Percentiles rank a stretch among this genome's conserved stretches.
phyloP scores from a whole-genome alignment of 1,139 yeast genomes.

The Kurtzmaniella quercitrusa region DNA sequence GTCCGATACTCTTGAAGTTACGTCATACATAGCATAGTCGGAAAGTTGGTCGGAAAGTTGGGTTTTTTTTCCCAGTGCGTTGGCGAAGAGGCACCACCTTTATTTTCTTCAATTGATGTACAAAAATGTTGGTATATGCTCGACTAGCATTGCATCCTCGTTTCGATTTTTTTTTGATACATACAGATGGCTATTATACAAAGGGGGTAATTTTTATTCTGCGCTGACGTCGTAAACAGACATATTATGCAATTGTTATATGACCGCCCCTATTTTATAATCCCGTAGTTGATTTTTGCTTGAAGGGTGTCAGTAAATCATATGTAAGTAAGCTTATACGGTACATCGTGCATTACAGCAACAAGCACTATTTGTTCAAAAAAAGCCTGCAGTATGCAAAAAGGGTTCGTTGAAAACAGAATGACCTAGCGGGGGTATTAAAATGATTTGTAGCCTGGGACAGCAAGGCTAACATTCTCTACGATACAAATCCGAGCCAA shows the following conservation, averaged over 20 bases:
- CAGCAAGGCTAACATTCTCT: too few species aligned
- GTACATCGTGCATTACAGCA: neutral
- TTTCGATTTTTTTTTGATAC: neutral
- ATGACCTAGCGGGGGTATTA: neutral
- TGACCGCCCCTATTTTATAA: neutral
- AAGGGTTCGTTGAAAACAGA: neutral
- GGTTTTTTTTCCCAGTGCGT: neutral
- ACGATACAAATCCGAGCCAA: too few species aligned
- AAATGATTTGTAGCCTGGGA: neutral
- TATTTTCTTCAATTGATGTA: too few species aligned
- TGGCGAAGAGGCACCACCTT: neutral
- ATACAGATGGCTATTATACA: neutral
- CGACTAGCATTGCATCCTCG: neutral
- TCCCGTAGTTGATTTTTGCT: too few species aligned
- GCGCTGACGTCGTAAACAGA: neutral
- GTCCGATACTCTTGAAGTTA: too few species aligned
- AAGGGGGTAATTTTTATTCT: neutral
- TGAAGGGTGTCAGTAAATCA: too few species aligned
- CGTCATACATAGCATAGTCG: too few species aligned
- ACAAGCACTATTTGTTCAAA: neutral
- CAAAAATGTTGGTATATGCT: neutral
- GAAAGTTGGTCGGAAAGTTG: too few species aligned
- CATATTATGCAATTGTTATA: neutral
- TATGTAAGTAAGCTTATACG: neutral
- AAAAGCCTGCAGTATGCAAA: neutral